Evolutionary conservation across 371 early-diverging fungal species (phyloP), one percentile per base, ranked within the genome.

Genomic region (Mortierella sp.): DNA sequence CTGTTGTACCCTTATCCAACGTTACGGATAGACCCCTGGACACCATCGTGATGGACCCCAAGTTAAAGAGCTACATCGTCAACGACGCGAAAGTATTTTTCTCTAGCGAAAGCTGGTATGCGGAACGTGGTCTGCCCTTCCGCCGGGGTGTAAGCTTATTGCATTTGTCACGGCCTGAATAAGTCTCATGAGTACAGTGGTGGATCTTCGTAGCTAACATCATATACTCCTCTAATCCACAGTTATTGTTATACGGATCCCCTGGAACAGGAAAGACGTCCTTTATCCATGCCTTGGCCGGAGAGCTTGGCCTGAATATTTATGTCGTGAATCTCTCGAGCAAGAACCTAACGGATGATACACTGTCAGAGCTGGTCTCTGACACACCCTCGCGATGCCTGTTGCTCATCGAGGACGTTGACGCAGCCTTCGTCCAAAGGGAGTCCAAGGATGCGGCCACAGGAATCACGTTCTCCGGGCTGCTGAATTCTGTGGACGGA

Each of bases 341-440:
- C 72, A 90, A 92, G 66, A 86, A 93, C 52, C 68, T 95, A 83
- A 92, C 98, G 24, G 96, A 95, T 82, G 94, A 98, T 80, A 90
- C 97, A 34, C 81, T 97, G 26, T 86, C 87, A 37, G 93, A 95
- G 50, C 80, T 97, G 51, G 88, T 99, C 41, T 90, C 92, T 23
- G 93, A 94, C 46, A 90, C 93, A 28, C 98, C 99, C 12, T 90
- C 92, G 50, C 90, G 98, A 56, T 93, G 96, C 56, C 85, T 99
- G 32, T 80, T 99, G 24, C 80, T 99, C 62, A 88, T 99, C 37
- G 99, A 99, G 78, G 99, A 99, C 70, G 90, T 99, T n/a, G 99
- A 99, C 67, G 97, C 99, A 0, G 98, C 99, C 2, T 98, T 98
- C 67, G 76, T 87, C 23, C 86, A 65, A 78, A 56, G 42, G 30